Conservation (phyloP, 73 alveolate genomes). For the Effrenium voratum region DNA sequence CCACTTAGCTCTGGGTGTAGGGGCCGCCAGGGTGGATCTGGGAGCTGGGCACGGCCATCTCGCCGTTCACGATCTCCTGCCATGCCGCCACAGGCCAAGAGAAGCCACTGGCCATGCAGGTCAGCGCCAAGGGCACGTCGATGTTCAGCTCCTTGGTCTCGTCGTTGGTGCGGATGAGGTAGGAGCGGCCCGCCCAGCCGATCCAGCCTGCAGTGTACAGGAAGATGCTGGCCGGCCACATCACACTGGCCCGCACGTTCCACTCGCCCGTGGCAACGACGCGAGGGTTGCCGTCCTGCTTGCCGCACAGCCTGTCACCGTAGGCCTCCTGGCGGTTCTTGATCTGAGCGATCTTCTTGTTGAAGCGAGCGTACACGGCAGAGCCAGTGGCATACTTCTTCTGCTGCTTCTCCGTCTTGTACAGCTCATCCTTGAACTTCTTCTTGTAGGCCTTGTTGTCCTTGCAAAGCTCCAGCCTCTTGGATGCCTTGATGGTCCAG, state of each 20-base stretch:
- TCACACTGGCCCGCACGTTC: constrained; percentile 46
- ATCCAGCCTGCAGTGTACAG: constrained; percentile 76
- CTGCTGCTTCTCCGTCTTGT: constrained; percentile 45
- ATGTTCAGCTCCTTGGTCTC: constrained; percentile 71
- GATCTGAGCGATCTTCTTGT: constrained; percentile 33
- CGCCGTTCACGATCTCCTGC: constrained; percentile 72
- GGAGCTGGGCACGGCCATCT: constrained; percentile 70
- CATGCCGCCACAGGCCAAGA: constrained; percentile 74
- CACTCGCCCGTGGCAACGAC: constrained; percentile 68
- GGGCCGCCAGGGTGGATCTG: constrained; percentile 57
- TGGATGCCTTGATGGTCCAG: constrained; percentile 62
- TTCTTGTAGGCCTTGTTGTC: constrained; percentile 35
- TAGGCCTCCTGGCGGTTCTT: constrained; percentile 32
- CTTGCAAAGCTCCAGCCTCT: constrained; percentile 57
- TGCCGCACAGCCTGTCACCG: constrained; percentile 61
- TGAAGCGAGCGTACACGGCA: constrained; percentile 64
- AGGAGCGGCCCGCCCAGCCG: constrained; percentile 87
- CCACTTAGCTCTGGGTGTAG: background rate
- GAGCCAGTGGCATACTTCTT: constrained; percentile 63
- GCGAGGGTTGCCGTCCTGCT: constrained; percentile 59
- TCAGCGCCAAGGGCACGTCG: constrained; percentile 71
- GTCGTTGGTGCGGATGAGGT: constrained; percentile 75
- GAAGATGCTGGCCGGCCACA: constrained; percentile 63
- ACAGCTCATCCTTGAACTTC: constrained; percentile 30
- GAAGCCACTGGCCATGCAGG: constrained; percentile 87